Conservation (phyloP, 169 alveolate species). For the Plasmodium adleri region DNA sequence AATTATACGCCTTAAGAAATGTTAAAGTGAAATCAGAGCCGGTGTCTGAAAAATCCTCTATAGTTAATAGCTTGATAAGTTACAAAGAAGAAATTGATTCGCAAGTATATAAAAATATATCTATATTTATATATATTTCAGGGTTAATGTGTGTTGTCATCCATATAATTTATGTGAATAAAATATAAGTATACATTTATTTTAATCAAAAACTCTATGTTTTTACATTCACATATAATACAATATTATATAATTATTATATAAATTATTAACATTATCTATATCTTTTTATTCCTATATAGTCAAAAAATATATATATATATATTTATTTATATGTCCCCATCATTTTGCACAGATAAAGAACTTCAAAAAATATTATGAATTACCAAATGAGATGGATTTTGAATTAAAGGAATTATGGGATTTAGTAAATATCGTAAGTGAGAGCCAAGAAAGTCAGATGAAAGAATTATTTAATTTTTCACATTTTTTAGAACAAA, state of each 20-base stretch:
- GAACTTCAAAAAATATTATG: constrained; percentile 26
- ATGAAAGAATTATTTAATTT: constrained; percentile 6
- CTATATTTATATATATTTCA: not conserved
- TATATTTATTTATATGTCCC: not conserved
- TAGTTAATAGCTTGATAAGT: constrained; percentile 9
- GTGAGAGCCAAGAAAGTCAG: constrained; percentile 47
- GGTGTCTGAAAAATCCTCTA: not conserved
- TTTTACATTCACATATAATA: not conserved
- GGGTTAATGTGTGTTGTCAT: not conserved
- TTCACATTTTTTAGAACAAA: constrained; percentile 36
- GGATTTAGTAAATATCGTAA: constrained; percentile 24
- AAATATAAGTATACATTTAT: not conserved
- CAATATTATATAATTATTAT: no score
- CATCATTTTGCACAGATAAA: constrained; percentile 26
- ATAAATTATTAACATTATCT: no score
- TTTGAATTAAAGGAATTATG: constrained; percentile 39
- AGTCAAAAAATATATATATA: not conserved
- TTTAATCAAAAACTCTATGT: not conserved
- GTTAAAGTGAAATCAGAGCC: not conserved
- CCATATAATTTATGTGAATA: not conserved
- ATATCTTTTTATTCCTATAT: no score
- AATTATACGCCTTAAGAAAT: constrained; percentile 16
- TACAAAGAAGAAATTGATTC: constrained; percentile 58
- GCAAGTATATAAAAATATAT: constrained; percentile 21
- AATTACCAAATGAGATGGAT: constrained; percentile 37